phyloP scores from a whole-genome alignment of 805 yeast species.

The Candida easanensis region DNA sequence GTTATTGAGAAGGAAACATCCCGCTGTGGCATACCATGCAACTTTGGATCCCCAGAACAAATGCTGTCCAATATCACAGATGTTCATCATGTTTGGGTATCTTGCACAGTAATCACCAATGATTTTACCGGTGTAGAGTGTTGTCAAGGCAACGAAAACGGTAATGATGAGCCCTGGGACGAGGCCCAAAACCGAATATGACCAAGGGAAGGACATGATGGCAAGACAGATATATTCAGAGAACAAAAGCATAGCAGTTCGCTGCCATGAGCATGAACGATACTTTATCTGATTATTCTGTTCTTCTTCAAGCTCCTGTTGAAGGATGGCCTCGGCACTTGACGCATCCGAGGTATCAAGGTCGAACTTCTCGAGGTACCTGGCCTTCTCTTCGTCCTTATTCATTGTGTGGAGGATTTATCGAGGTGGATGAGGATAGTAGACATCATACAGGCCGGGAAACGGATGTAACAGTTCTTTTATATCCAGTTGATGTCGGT shows the following conservation, averaged over 20 bases:
- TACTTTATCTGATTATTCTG: slow-evolving; percentile 38
- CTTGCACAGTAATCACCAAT: slow-evolving; percentile 53
- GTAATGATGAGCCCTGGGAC: slow-evolving; percentile 58
- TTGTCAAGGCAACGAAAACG: slow-evolving; percentile 46
- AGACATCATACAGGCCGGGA: too few species aligned
- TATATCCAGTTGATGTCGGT: too few species aligned
- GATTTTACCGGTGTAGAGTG: slow-evolving; percentile 53
- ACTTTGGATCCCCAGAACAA: slow-evolving; percentile 47
- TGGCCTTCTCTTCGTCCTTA: background rate
- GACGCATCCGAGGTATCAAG: slow-evolving; percentile 9
- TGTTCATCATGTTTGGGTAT: slow-evolving; percentile 48
- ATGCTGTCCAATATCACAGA: slow-evolving; percentile 59
- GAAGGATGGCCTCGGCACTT: slow-evolving; percentile 19
- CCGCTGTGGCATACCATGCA: slow-evolving; percentile 59
- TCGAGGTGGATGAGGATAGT: too few species aligned
- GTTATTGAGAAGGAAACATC: slow-evolving; percentile 52
- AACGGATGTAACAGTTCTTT: too few species aligned
- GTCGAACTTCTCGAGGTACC: background rate
- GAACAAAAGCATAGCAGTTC: slow-evolving; percentile 56
- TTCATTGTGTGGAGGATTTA: background rate
- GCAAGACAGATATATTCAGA: slow-evolving; percentile 62
- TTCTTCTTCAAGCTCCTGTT: slow-evolving; percentile 24
- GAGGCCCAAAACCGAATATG: slow-evolving; percentile 56
- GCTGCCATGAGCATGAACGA: slow-evolving; percentile 54
- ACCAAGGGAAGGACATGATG: slow-evolving; percentile 66